A percentile compares a stretch with the other conserved stretches of the same genome.
Conservation (phyloP, 2,329 filamentous ascomycete species). For the Lasiodiplodia hormozganensis region DNA sequence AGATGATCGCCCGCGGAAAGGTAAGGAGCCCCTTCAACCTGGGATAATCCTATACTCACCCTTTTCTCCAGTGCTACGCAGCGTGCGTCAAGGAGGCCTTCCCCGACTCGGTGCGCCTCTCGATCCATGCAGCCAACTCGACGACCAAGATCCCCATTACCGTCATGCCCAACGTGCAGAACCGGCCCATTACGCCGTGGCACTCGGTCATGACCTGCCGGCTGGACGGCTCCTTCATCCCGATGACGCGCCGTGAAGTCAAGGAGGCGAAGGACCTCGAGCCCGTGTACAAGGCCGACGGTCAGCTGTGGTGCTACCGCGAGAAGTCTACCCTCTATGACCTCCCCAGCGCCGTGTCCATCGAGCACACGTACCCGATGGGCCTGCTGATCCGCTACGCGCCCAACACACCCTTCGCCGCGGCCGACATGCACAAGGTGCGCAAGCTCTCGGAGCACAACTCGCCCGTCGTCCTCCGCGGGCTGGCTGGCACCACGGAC, state of each 20-base stretch:
- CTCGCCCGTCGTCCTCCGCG: conserved; percentile 62
- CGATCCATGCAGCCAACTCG: conserved; percentile 42
- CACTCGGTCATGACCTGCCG: conserved; percentile 28
- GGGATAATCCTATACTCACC: neutral
- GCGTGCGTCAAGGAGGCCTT: conserved; percentile 30
- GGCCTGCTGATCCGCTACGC: conserved; percentile 35
- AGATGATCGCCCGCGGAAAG: conserved; percentile 39
- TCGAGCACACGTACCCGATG: conserved; percentile 38
- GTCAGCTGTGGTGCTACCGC: conserved; percentile 38
- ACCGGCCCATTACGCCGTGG: conserved; percentile 27
- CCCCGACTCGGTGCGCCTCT: conserved; percentile 38
- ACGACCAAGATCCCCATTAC: conserved; percentile 41
- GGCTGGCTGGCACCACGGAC: conserved; percentile 57
- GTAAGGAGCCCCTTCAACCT: conserved; percentile 27
- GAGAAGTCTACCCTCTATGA: conserved; percentile 35
- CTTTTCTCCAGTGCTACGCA: conserved; percentile 30
- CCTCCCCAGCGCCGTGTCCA: conserved; percentile 31
- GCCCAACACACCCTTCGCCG: conserved; percentile 46
- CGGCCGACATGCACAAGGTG: conserved; percentile 55
- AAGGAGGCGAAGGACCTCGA: conserved; percentile 28
- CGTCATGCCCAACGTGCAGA: conserved; percentile 34
- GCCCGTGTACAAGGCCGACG: conserved; percentile 34
- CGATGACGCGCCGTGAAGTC: conserved; percentile 15
- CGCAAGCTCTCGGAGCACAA: conserved; percentile 56
- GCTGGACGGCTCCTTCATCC: conserved; percentile 25